Conservation (phyloP, 2,329 filamentous ascomycete genomes). For the Tolypocladium sp. region DNA sequence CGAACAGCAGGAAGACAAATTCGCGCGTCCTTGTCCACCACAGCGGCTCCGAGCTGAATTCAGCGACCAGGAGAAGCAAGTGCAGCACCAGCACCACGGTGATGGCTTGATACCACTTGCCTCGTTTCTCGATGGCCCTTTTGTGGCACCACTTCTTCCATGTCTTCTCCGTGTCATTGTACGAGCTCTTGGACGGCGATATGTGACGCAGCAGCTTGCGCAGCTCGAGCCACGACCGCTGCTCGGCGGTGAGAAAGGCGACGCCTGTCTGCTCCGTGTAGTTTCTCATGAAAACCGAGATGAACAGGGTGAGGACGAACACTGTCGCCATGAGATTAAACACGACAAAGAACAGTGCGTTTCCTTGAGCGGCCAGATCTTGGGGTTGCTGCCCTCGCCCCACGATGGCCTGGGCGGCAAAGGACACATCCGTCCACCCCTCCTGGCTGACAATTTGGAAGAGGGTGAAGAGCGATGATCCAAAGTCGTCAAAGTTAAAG, state of each 20-base stretch:
- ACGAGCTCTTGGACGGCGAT: constrained; percentile 86
- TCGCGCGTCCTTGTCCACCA: constrained; percentile 67
- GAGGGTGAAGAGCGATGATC: constrained; percentile 86
- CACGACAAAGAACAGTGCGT: constrained; percentile 87
- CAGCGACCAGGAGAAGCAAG: constrained; percentile 70
- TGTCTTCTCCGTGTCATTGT: constrained; percentile 62
- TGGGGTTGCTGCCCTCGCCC: constrained; percentile 66
- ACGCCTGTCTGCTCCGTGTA: constrained; percentile 98
- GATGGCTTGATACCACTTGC: constrained; percentile 79
- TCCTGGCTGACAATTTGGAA: constrained; percentile 99
- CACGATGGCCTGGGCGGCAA: constrained; percentile 72
- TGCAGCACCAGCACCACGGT: constrained; percentile 76
- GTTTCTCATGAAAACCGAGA: constrained; percentile 99
- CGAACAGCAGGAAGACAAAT: constrained; percentile 71
- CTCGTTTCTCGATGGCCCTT: constrained; percentile 85
- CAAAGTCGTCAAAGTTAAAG: constrained; percentile 92
- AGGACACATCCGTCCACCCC: constrained; percentile 93
- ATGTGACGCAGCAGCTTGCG: constrained; percentile 88
- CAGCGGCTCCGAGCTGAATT: constrained; percentile 68
- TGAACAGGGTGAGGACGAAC: constrained; percentile 93
- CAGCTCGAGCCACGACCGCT: constrained; percentile 92
- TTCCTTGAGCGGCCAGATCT: constrained; percentile 62
- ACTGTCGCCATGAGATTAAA: constrained; percentile 96
- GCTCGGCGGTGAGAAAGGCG: constrained; percentile 88
- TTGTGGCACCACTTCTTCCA: constrained; percentile 96